These are phyloP conservation scores for Pseudogymnoascus sp. DNA, from an alignment of 2,329 filamentous ascomycete species.

Conservation along the genomic window DNA sequence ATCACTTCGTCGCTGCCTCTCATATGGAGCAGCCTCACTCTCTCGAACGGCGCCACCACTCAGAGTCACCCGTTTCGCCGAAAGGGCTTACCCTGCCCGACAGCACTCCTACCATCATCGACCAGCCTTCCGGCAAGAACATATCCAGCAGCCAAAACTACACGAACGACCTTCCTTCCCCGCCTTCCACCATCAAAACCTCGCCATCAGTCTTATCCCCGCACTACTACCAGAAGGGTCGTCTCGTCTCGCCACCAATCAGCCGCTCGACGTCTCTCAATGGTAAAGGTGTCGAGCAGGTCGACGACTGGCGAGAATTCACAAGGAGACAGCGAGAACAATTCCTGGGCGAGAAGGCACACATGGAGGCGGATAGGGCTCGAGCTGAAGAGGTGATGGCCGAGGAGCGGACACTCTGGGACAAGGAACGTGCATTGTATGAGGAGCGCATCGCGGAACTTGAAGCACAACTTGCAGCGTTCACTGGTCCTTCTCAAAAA, in stretches of 20 bases:
- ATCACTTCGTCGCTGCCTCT: neutral
- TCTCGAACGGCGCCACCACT: neutral
- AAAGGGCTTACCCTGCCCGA: neutral
- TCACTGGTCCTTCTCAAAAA: conserved; percentile 3
- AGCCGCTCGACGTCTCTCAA: conserved; percentile 4
- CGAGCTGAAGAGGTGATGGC: conserved; percentile 27
- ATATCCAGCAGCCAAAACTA: neutral
- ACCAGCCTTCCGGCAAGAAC: neutral
- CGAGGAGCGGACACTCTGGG: conserved; percentile 29
- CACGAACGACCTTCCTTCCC: conserved; percentile 3
- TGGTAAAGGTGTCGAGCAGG: conserved; percentile 8
- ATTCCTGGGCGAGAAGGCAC: conserved; percentile 26
- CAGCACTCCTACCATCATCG: neutral
- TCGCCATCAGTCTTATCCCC: neutral
- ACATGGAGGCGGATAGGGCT: conserved; percentile 26
- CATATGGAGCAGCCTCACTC: neutral
- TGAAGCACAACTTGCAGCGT: conserved; percentile 19
- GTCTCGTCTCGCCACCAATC: conserved; percentile 3
- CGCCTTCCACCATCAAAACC: conserved; percentile 4
- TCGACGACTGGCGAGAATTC: conserved; percentile 28
- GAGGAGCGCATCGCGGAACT: conserved; percentile 24
- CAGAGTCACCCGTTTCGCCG: conserved; percentile 4
- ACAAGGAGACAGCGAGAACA: conserved; percentile 26
- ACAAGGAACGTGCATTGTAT: conserved; percentile 24
- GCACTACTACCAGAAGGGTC: conserved; percentile 4